Evolutionary conservation across 306 rosid genomes (phyloP), one percentile per base, ranked within the genome.

Genomic region (Malus sieversii): DNA sequence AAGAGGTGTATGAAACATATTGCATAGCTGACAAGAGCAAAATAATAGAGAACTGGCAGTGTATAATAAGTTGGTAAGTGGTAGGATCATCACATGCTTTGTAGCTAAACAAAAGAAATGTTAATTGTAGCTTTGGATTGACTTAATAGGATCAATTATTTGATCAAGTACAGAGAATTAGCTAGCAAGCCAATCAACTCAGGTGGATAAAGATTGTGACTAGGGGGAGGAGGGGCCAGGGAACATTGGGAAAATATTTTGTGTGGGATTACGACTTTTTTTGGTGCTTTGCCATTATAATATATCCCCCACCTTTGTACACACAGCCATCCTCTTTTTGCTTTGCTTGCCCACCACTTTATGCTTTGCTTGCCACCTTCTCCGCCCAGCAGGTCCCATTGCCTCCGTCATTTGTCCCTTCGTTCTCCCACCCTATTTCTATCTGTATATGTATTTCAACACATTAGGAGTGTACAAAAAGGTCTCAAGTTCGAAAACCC

Each of bases 341-440:
- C 67, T 63, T 63, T 27, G 71, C 70, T 45, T 6, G 6, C 23
- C 48, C 35, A n/a, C 63, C 32, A 75, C 33, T 62, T 75, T 48
- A 65, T 75, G 52, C 66, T 52, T 35, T 51, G 73, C 63, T 32
- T 35, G 33, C 68, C 53, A 55, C 53, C 74, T 55, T 73, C 78
- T 58, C 13, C 29, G 70, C 75, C 70, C 23, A 46, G 23, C 82
- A 57, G 70, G 70, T 23, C 75, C 78, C 78, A 66, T 73, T 29
- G 70, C 59, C 77, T 16, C 79, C 68, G n/a, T 67, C 75, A 72
- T 27, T 25, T 57, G 27, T 7, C 46, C 19, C 33, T 13, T 20
- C 10, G 5, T 33, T 35, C 30, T 32, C 23, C 68, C 68, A 32
- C 4, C 19, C 23, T 8, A 1, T 63, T 22, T 64, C 45, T 30